phyloP scores from a whole-genome alignment of 352 stramenopile genomes.

The Globisporangium splendens region DNA sequence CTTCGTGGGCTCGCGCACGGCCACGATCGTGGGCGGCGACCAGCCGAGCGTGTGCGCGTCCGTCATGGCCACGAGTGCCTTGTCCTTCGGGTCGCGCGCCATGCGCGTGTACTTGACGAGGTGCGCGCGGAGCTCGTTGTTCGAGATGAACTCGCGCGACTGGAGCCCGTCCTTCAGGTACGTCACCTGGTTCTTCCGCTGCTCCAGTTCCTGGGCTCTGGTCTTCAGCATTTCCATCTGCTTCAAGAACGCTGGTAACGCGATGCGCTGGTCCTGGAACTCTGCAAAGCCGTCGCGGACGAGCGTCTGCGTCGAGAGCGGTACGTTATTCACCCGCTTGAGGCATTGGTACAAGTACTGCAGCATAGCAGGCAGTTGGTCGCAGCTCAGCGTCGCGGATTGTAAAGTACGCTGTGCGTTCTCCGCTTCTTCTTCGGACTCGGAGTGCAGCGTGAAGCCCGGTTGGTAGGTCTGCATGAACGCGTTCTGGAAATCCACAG shows the following conservation, averaged over 20 bases:
- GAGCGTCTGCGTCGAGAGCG: slow-evolving; percentile 19
- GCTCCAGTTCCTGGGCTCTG: slow-evolving; percentile 28
- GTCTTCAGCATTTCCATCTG: slow-evolving; percentile 31
- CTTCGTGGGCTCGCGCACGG: slow-evolving; percentile 44
- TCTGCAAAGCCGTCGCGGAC: slow-evolving; percentile 20
- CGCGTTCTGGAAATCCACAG: slow-evolving; percentile 46
- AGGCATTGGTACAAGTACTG: slow-evolving; percentile 60
- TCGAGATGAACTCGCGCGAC: slow-evolving; percentile 56
- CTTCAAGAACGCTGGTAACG: slow-evolving; percentile 24
- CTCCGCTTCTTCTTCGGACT: slow-evolving; percentile 49
- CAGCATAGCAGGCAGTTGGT: slow-evolving; percentile 39
- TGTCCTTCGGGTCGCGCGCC: slow-evolving; percentile 40
- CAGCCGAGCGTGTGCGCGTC: slow-evolving; percentile 55
- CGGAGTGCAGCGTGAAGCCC: slow-evolving; percentile 51
- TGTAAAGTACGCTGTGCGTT: slow-evolving; percentile 23
- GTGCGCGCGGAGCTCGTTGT: slow-evolving; percentile 42
- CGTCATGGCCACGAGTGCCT: slow-evolving; percentile 41
- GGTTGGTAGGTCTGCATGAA: slow-evolving; percentile 52
- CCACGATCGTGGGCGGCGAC: slow-evolving; percentile 40
- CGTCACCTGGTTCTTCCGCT: slow-evolving; percentile 20
- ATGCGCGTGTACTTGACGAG: slow-evolving; percentile 59
- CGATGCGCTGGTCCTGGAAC: slow-evolving; percentile 11
- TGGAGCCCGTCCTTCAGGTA: slow-evolving; percentile 35
- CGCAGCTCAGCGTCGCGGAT: slow-evolving; percentile 29
- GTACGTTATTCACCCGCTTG: slow-evolving; percentile 50